These are phyloP conservation scores for Diaporthe humulicola DNA, from an alignment of 2,329 filamentous ascomycete genomes.

Conservation along the genomic window DNA sequence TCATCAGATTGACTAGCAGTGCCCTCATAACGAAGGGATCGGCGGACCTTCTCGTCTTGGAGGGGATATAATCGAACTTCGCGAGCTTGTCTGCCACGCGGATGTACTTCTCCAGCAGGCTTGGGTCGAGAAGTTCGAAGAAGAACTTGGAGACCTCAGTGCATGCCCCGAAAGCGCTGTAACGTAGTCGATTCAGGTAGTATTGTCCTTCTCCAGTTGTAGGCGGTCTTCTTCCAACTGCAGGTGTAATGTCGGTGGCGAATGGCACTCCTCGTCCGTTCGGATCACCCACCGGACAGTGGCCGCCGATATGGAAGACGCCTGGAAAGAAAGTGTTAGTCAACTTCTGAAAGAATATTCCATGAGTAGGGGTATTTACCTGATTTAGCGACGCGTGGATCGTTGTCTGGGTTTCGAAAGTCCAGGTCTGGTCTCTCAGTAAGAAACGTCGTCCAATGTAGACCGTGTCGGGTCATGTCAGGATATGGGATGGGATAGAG, in stretches of 20 bases:
- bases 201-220: not conserved
- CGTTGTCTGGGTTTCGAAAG: conserved; percentile 5
- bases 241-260: not conserved
- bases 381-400: not conserved
- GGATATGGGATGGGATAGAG: not conserved
- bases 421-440: not conserved
- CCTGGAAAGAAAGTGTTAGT: not conserved
- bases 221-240: not conserved
- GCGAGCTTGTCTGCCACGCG: not conserved
- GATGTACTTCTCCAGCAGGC: not conserved
- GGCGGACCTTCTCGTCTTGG: not conserved
- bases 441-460: conserved; percentile 5
- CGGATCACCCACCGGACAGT: not conserved
- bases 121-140: not conserved
- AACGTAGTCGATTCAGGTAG: not conserved
- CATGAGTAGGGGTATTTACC: not conserved
- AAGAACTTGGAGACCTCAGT: conserved; percentile 7
- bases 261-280: not conserved
- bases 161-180: not conserved
- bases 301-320: conserved; percentile 3
- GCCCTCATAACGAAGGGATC: conserved; percentile 9
- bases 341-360: not conserved
- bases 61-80: not conserved
- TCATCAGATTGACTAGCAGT: conserved; percentile 13
- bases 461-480: conserved; percentile 9